Base-by-base conservation (phyloP, 2,329 filamentous ascomycete genomes). In the Sarocladium strictum region DNA sequence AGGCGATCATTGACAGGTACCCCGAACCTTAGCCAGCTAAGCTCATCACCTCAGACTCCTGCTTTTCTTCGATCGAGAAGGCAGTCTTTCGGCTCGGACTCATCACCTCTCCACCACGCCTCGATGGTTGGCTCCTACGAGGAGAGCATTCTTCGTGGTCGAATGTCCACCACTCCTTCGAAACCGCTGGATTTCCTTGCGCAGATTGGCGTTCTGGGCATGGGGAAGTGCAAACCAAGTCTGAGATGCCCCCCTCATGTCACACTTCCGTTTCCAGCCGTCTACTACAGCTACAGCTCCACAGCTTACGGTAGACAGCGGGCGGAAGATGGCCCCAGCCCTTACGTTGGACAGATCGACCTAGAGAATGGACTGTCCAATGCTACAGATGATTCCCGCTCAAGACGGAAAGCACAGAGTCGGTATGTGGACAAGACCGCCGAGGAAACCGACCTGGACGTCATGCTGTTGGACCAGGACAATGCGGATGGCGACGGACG, bases 101-200 rank as follows among this genome's bases (percentile, higher is more conserved):
- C 77, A 2, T 90, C 90, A 2, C 86, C 90, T 3, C 74, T 94
- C 26, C 89, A 93, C 55, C 90, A 95, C 69, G 92, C 93, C 9
- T 92, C 92, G 3, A 95, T 99, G 88, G 93, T 97, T 2, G 94
- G 94, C 2, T 97, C 93, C 1, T 99, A 97, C 62, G 94, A 99
- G 70, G 94, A 99, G 71, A 97, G 91, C 26, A 97, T 99, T 57
- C 75, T 99, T 2, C 85, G 90, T 47, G 94, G 94, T 37, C 84
- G 94, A 58, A 99, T 99, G 94, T 97, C 94, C 26, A 97, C 92
- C 1, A 94, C 86, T 2, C 93, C 94, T 0, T 97, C 93, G 1
- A 92, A 89, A 60, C 93, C 94, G 5, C 75, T 99, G 5, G 86
- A 96, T 60, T 99, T 99, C 64, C 80, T 95, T 5, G 94, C 94